Evolutionary conservation across 2,329 filamentous ascomycete species (phyloP).

Genomic region (Cladophialophora yegresii): DNA sequence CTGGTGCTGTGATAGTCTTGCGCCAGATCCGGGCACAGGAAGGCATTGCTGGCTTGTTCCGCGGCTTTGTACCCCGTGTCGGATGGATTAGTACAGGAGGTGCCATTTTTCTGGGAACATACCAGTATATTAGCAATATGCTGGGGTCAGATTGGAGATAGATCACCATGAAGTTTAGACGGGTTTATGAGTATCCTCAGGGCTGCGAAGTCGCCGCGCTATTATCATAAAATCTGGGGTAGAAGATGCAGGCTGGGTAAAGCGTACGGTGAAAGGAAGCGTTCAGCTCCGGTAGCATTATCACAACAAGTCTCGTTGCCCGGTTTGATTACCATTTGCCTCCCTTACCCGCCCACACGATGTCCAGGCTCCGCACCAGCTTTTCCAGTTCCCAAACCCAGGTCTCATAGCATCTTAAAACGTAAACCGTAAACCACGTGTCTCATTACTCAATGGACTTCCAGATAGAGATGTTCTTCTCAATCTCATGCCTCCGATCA

Average conservation of each 20-base stretch:
- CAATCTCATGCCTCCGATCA: slow-evolving; percentile 52
- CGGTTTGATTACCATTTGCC: not conserved
- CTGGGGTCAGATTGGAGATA: not conserved
- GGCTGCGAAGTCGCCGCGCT: no score
- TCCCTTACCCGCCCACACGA: not conserved
- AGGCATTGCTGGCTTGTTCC: slow-evolving; percentile 51
- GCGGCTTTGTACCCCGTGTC: slow-evolving; percentile 71
- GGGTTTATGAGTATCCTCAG: not conserved
- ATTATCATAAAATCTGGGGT: no score
- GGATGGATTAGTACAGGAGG: slow-evolving; percentile 95
- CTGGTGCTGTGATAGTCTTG: slow-evolving; percentile 56
- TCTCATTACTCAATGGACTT: slow-evolving; percentile 36
- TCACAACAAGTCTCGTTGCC: not conserved
- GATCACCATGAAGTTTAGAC: not conserved
- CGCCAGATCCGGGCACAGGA: slow-evolving; percentile 60
- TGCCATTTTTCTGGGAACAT: slow-evolving; percentile 90
- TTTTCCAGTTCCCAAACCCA: not conserved
- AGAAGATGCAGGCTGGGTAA: no score
- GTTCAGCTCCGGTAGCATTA: not conserved
- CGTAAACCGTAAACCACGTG: slow-evolving; percentile 6
- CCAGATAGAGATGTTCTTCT: slow-evolving; percentile 56
- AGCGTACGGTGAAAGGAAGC: not conserved
- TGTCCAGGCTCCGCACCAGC: not conserved
- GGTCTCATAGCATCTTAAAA: slow-evolving; percentile 6
- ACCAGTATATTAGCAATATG: slow-evolving; percentile 60